A percentile compares a stretch with the other conserved stretches of the same genome.
Evolutionary conservation across 345 rosid species (phyloP).

Genomic region (Heritiera littoralis): DNA sequence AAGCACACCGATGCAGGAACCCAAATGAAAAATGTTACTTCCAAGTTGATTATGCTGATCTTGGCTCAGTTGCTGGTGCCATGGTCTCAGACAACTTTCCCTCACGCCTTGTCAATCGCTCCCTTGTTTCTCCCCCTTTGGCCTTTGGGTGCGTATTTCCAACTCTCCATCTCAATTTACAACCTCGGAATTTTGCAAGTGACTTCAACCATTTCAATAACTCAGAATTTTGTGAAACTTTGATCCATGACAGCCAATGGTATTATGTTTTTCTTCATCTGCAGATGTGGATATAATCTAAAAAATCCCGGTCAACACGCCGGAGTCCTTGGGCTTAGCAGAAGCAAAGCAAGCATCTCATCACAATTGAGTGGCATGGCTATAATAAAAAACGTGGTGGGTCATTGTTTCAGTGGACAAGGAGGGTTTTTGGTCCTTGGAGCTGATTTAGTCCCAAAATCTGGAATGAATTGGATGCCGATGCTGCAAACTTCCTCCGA

Average conservation of each 20-base stretch:
- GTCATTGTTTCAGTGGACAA: slow-evolving; percentile 68
- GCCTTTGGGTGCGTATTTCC: slow-evolving; percentile 66
- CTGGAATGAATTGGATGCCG: slow-evolving; percentile 67
- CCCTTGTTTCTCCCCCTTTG: slow-evolving; percentile 41
- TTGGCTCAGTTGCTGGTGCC: slow-evolving; percentile 68
- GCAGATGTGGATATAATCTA: slow-evolving; percentile 80
- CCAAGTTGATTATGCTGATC: slow-evolving; percentile 71
- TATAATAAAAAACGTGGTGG: slow-evolving; percentile 55
- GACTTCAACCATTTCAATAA: background rate
- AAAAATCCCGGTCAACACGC: slow-evolving; percentile 39
- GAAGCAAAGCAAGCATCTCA: slow-evolving; percentile 60
- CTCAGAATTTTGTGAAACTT: background rate
- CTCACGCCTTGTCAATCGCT: slow-evolving; percentile 51
- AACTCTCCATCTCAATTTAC: background rate
- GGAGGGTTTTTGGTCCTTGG: slow-evolving; percentile 87
- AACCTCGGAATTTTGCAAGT: background rate
- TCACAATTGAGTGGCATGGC: slow-evolving; percentile 58
- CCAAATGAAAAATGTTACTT: slow-evolving; percentile 71
- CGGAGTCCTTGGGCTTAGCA: slow-evolving; percentile 91
- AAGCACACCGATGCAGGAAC: slow-evolving; percentile 38
- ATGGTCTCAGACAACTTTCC: slow-evolving; percentile 59
- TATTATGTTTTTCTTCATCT: background rate
- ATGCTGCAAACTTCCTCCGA: slow-evolving; percentile 27
- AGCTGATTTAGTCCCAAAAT: slow-evolving; percentile 55
- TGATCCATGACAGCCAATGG: background rate